Percentiles rank a stretch among this genome's conserved stretches.
Evolutionary conservation across 371 early-diverging fungal genomes (phyloP).

Genomic region (Sporodiniella umbellata): DNA sequence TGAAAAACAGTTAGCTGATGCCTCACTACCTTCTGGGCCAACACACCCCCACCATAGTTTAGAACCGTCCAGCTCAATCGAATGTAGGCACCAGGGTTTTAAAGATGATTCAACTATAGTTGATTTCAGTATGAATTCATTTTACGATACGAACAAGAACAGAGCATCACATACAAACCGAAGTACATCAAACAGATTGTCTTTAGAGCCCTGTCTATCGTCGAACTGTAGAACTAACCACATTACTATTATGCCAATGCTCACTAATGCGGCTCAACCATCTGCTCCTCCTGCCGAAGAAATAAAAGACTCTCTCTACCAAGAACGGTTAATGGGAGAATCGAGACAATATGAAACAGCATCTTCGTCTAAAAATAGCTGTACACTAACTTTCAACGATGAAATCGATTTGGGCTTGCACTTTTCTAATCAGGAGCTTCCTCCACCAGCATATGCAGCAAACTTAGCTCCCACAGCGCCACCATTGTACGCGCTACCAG

Average conservation of each 20-base stretch:
- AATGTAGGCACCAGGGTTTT: background rate
- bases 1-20: background rate
- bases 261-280: background rate
- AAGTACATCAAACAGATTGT: background rate
- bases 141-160: background rate
- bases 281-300: conserved; percentile 9
- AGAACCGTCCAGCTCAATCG: background rate
- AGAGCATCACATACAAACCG: background rate
- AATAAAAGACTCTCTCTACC: background rate
- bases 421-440: conserved; percentile 1
- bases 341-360: no score
- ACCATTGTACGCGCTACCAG: conserved; percentile 1
- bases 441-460: conserved; percentile 9
- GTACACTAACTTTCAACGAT: background rate
- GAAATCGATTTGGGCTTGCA: background rate
- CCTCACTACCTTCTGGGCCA: background rate
- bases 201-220: background rate
- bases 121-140: conserved; percentile 2
- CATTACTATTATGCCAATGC: conserved; percentile 1
- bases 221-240: conserved; percentile 1
- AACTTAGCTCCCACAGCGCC: conserved; percentile 3
- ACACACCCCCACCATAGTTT: background rate
- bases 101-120: background rate
- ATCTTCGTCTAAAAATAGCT: background rate
- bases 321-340: no score